Conservation (phyloP, 1,284 basidiomycete genomes). For the Afroboletus lepidellus region DNA sequence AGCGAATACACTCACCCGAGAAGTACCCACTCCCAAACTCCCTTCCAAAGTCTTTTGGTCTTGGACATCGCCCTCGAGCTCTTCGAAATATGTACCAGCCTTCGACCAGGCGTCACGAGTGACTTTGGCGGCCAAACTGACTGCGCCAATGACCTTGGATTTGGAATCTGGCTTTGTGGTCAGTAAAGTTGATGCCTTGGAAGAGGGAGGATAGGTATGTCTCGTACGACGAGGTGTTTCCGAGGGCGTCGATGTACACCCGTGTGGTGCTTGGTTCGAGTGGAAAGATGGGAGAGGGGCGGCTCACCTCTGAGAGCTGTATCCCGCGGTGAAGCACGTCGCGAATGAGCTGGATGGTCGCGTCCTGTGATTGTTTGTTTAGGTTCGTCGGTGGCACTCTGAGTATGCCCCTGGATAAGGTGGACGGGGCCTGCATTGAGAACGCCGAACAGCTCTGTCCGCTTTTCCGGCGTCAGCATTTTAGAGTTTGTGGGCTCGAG, state of each 20-base stretch:
- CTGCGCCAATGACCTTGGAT: slow-evolving; percentile 96
- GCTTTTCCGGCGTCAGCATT: slow-evolving; percentile 74
- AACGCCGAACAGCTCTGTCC: slow-evolving; percentile 60
- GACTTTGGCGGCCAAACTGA: slow-evolving; percentile 95
- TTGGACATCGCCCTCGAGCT: slow-evolving; percentile 35
- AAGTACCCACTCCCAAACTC: slow-evolving; percentile 84
- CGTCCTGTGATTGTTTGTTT: slow-evolving; percentile 91
- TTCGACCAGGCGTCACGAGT: slow-evolving; percentile 91
- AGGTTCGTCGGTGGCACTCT: slow-evolving; percentile 82
- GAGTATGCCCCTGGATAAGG: slow-evolving; percentile 90
- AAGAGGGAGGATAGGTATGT: slow-evolving; percentile 76
- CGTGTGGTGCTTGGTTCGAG: slow-evolving; percentile 30
- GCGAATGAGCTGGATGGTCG: slow-evolving; percentile 86
- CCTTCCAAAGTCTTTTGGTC: slow-evolving; percentile 49
- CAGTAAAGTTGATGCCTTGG: slow-evolving; percentile 79
- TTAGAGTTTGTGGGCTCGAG: slow-evolving; percentile 78
- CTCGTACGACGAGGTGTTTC: slow-evolving; percentile 84
- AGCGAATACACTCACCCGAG: slow-evolving; percentile 51
- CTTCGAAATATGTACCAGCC: slow-evolving; percentile 82
- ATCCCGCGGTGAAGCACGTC: slow-evolving; percentile 82
- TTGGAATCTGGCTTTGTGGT: slow-evolving; percentile 92
- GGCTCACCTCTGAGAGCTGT: slow-evolving; percentile 69
- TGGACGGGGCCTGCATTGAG: slow-evolving; percentile 68
- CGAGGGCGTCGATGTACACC: slow-evolving; percentile 96
- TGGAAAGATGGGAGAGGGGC: neutral